Evolutionary conservation across 495 filamentous ascomycete genomes (phyloP).

Genomic region (Aspergillus funiculosus): DNA sequence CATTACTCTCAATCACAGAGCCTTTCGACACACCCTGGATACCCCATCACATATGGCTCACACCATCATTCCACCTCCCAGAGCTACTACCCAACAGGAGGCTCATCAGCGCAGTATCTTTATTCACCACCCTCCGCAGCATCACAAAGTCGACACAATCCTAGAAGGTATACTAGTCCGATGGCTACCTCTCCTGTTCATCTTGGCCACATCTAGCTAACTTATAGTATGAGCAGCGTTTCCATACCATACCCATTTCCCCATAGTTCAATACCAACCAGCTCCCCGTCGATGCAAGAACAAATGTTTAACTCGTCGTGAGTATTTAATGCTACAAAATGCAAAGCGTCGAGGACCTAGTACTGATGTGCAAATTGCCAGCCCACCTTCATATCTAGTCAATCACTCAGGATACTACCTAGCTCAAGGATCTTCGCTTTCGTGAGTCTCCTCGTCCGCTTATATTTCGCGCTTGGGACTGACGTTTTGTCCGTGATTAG

Average conservation of each 20-base stretch:
- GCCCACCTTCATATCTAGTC: conserved; percentile 22
- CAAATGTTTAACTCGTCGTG: conserved; percentile 20
- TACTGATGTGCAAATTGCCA: conserved; percentile 2
- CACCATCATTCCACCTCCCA: conserved; percentile 14
- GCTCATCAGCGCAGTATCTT: conserved; percentile 21
- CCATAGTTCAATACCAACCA: conserved; percentile 18
- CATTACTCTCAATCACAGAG: conserved; percentile 18
- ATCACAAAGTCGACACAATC: conserved; percentile 18
- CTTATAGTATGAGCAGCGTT: conserved; percentile 5
- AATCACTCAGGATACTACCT: conserved; percentile 30
- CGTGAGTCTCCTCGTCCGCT: conserved; percentile 16
- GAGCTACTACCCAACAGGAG: conserved; percentile 18
- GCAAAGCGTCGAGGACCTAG: background rate
- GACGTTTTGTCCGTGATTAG: conserved; percentile 9
- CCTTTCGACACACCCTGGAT: conserved; percentile 14
- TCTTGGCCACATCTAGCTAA: background rate
- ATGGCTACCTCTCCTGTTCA: background rate
- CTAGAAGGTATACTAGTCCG: conserved; percentile 23
- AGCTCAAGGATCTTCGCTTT: conserved; percentile 21
- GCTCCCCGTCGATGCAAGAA: conserved; percentile 18
- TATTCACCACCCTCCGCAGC: conserved; percentile 14
- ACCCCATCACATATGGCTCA: conserved; percentile 16
- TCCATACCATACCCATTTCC: conserved; percentile 23
- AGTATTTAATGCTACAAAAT: background rate
- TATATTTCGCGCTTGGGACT: background rate